Conservation (phyloP, 1,139 yeast genomes). For the Saccharomyces hybrid region DNA sequence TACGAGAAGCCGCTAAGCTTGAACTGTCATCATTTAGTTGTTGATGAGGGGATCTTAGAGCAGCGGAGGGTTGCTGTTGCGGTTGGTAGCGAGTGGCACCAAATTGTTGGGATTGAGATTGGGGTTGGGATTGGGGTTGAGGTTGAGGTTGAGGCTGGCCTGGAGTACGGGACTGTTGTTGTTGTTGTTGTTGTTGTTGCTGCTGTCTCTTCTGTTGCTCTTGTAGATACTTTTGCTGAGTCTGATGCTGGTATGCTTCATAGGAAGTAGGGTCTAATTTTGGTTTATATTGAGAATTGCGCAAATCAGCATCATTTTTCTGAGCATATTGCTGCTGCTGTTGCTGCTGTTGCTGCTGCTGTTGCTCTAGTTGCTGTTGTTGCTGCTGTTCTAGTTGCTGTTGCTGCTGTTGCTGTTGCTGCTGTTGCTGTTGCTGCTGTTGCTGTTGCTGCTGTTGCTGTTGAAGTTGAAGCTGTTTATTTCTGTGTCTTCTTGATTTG, state of each 20-base stretch:
- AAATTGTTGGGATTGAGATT: slow-evolving; percentile 13
- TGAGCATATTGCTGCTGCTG: slow-evolving; percentile 12
- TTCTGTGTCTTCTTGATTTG: slow-evolving; percentile 36
- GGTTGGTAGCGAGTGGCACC: slow-evolving; percentile 11
- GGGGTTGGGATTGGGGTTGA: slow-evolving; percentile 4
- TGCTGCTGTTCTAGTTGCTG: too few relatives aligned
- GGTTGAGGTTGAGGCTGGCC: slow-evolving; percentile 14
- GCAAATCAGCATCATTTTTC: neutral
- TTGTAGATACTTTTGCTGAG: slow-evolving; percentile 30
- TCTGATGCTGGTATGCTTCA: slow-evolving; percentile 33
- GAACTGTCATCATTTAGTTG: slow-evolving; percentile 25
- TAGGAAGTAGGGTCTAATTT: slow-evolving; percentile 32
- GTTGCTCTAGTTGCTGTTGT: neutral
- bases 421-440: too few relatives aligned
- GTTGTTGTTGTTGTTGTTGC: slow-evolving; percentile 7
- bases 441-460: slow-evolving; percentile 6
- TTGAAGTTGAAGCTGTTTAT: slow-evolving; percentile 14
- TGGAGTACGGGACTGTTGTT: slow-evolving; percentile 5
- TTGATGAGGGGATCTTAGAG: slow-evolving; percentile 10
- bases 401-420: too few relatives aligned
- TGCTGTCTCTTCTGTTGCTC: slow-evolving; percentile 25
- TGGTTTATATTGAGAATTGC: slow-evolving; percentile 1
- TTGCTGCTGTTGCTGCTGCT: slow-evolving; percentile 1
- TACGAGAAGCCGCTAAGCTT: slow-evolving; percentile 21
- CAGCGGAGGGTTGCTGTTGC: slow-evolving; percentile 23